phyloP scores from a whole-genome alignment of 768 basidiomycete species.

The Hericium coralloides region DNA sequence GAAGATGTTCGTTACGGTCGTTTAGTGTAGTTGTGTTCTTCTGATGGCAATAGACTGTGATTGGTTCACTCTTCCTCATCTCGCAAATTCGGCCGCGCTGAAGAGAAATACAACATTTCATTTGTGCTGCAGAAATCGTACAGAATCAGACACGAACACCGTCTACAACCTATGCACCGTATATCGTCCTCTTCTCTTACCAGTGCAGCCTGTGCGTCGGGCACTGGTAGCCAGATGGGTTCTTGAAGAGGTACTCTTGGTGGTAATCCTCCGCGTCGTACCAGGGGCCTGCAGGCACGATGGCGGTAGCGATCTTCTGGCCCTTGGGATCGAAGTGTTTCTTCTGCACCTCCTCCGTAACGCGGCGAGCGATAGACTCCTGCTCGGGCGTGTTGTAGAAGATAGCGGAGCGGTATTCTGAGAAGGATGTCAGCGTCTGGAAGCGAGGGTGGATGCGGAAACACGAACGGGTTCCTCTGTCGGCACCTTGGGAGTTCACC shows the following conservation, averaged over 20 bases:
- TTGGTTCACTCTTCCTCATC: too few relatives aligned
- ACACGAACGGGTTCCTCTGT: slow-evolving; percentile 67
- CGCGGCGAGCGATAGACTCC: slow-evolving; percentile 54
- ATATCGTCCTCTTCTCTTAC: slow-evolving; percentile 29
- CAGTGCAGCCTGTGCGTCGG: slow-evolving; percentile 82
- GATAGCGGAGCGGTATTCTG: slow-evolving; percentile 92
- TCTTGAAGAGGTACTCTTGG: slow-evolving; percentile 75
- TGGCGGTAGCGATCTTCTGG: slow-evolving; percentile 70
- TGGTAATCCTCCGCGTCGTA: slow-evolving; percentile 80
- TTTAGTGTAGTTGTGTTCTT: neutral
- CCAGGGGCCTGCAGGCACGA: slow-evolving; percentile 65
- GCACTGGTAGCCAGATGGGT: slow-evolving; percentile 87
- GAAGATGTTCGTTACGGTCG: neutral
- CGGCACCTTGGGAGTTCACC: slow-evolving; percentile 66
- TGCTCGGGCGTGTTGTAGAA: slow-evolving; percentile 76
- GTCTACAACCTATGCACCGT: neutral
- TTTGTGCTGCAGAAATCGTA: neutral
- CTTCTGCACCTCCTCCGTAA: slow-evolving; percentile 77
- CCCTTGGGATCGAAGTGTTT: slow-evolving; percentile 70
- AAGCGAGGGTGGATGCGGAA: too few relatives aligned
- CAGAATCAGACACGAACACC: neutral
- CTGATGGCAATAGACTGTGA: too few relatives aligned
- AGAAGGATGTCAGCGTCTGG: neutral
- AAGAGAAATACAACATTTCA: too few relatives aligned
- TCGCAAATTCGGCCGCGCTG: too few relatives aligned